phyloP scores from a whole-genome alignment of 164 flowering plant genomes.

The Nymphaea colorata region DNA sequence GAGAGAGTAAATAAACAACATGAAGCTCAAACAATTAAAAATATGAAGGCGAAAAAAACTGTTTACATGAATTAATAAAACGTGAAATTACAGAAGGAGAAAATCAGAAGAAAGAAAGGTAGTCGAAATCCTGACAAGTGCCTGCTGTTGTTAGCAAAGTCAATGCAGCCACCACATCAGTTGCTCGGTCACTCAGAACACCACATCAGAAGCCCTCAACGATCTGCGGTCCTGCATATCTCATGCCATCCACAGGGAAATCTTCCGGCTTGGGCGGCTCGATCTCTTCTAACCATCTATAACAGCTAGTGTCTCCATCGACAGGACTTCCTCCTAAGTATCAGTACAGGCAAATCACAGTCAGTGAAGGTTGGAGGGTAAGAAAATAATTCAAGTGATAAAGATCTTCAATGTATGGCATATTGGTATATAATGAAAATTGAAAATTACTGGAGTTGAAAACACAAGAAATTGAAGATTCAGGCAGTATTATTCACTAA shows the following conservation, averaged over 20 bases:
- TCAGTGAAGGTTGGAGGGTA: background rate
- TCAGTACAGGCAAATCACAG: background rate
- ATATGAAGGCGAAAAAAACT: no score
- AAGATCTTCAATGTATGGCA: background rate
- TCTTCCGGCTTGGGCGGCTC: conserved; percentile 41
- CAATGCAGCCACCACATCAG: background rate
- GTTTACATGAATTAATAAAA: no score
- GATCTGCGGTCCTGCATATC: conserved; percentile 60
- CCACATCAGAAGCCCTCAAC: conserved; percentile 6
- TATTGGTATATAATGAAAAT: no score
- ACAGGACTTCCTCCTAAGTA: conserved; percentile 14
- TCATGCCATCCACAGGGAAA: conserved; percentile 47
- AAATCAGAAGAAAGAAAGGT: no score
- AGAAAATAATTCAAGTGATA: background rate
- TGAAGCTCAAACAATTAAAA: no score
- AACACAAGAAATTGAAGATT: no score
- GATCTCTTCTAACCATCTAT: conserved; percentile 67
- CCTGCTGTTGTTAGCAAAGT: background rate
- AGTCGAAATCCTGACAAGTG: background rate
- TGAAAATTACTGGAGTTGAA: no score
- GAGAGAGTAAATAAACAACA: no score
- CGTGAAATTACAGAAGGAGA: no score
- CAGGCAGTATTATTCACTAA: conserved; percentile 13
- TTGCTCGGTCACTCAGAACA: background rate
- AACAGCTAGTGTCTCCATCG: conserved; percentile 18